phyloP scores from a whole-genome alignment of 2,329 filamentous ascomycete genomes.

The Aspergillus neoniger region DNA sequence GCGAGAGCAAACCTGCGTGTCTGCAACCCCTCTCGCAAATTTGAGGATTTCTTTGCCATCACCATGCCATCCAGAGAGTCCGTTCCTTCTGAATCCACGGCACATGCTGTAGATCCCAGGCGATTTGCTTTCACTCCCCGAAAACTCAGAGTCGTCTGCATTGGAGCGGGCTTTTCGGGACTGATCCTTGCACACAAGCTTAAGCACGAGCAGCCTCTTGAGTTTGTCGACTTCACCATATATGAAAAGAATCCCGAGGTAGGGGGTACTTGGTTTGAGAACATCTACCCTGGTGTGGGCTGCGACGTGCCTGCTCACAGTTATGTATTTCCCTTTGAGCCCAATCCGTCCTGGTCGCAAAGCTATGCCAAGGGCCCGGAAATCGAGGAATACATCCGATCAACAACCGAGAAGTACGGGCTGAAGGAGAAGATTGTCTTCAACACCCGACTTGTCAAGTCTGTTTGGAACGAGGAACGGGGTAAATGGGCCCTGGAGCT shows the following conservation, averaged over 20 bases:
- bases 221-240: constrained; percentile 29
- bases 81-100: neutral
- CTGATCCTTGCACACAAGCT: constrained; percentile 44
- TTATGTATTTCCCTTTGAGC: constrained; percentile 47
- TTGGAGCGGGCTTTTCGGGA: constrained; percentile 36
- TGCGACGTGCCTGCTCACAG: constrained; percentile 34
- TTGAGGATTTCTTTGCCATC: neutral
- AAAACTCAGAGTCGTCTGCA: constrained; percentile 24
- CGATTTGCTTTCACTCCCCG: constrained; percentile 17
- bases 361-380: constrained; percentile 45
- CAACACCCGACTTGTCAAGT: constrained; percentile 26
- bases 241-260: constrained; percentile 35
- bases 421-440: constrained; percentile 42
- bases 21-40: neutral
- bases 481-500: constrained; percentile 21
- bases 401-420: constrained; percentile 42
- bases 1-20: neutral
- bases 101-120: constrained; percentile 1
- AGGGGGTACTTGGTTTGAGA: constrained; percentile 38
- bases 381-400: constrained; percentile 49
- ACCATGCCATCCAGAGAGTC: neutral
- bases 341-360: constrained; percentile 47
- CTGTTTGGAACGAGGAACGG: constrained; percentile 38
- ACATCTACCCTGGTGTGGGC: constrained; percentile 41
- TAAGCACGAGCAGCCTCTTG: constrained; percentile 21